Base-by-base conservation (phyloP, 2,329 filamentous ascomycete genomes). In the Mariannaea sp. region DNA sequence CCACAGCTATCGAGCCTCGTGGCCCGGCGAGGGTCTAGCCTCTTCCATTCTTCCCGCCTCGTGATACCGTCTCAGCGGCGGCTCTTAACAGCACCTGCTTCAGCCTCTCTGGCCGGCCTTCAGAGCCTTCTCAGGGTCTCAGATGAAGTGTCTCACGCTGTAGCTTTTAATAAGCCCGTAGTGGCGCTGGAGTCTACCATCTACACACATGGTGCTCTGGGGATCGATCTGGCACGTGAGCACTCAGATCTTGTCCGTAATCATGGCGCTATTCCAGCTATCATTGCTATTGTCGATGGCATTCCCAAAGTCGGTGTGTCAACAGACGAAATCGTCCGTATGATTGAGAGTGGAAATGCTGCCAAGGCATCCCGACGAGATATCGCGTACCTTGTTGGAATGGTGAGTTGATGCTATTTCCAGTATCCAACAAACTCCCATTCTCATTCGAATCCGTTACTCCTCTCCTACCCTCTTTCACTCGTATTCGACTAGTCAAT, bases 121-220 rank as follows among this genome's bases (percentile, higher is more conserved):
- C 68, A 68, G 53, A 63, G 70, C 33, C 62, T 91, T 55, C 80
- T 95, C 51, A 81, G 79, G 47, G 78, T 96, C 35, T 92, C 90
- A 1, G 87, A 93, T 44, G 93, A 97, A 72, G 87, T 99, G 10
- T 77, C 80, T 46, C 85, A 91, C 68, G 93, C 92, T 32, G 72
- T 97, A 41, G 78, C 83, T 35, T 82, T 84, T 10, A 85, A 86
- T 51, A 86, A 85, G 65, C 93, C 94, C 1, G 87, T 99, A 4
- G 92, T 99, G 9, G 94, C 93, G 13, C 80, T 99, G 4, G 94
- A 99, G 73, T 92, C 90, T 2, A 96, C 94, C 4, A 97, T 99
- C 64, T 97, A 99, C 73, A 99, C 94, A 1, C 94, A 99, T 74
- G 92, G 92, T 33, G 86, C 88, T 17, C 79, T 99, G 12, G 90